Base-by-base conservation (phyloP, 2,329 filamentous ascomycete species). In the Fusarium lyarnte region DNA sequence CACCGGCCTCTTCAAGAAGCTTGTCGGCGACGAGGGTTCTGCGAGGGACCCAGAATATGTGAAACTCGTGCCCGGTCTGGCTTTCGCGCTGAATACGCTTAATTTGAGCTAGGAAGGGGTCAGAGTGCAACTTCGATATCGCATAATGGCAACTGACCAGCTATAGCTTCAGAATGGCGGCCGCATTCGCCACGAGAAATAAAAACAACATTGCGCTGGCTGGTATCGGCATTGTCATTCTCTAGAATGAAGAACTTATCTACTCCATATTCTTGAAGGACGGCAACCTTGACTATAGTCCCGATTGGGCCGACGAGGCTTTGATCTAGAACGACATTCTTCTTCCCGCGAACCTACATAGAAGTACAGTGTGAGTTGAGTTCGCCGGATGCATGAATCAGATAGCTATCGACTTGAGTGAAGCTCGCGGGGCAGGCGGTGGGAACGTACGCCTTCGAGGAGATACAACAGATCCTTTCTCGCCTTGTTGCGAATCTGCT, bases 241-340 rank as follows among this genome's bases (percentile, higher is more conserved):
- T 99, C 96, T 51, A 99, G 87, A 79, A 98, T 92, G 86, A 98
- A 99, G 75, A 98, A 94, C 82, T 97, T 97, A 82, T 98, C 95
- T 75, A 99, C 95, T 35, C 97, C 97, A 84, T 98, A 98, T 79
- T 99, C 96, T 80, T 98, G 94, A 21, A 98, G 88, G 14, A 93
- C 95, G 27, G 95, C 95, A 79, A 98, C 97, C 82, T 98, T 98
- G 84, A 97, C 94, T 75, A 99, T 92, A 66, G 95, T 88, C 66
- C 95, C 94, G 75, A 99, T 89, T 35, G 95, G 94, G 29, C 95
- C 96, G 75, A 95, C 94, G 76, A 99, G 88, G 77, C 91, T 92
- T 82, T 93, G 93, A 81, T 98, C 95, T 79, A 99, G 92, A 58
- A 99, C 93, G 69, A 99, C 87, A 79, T 98, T 98, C 88, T 99